Evolutionary conservation across 148 eudicot species (phyloP).

Genomic region (Silene uniflora): DNA sequence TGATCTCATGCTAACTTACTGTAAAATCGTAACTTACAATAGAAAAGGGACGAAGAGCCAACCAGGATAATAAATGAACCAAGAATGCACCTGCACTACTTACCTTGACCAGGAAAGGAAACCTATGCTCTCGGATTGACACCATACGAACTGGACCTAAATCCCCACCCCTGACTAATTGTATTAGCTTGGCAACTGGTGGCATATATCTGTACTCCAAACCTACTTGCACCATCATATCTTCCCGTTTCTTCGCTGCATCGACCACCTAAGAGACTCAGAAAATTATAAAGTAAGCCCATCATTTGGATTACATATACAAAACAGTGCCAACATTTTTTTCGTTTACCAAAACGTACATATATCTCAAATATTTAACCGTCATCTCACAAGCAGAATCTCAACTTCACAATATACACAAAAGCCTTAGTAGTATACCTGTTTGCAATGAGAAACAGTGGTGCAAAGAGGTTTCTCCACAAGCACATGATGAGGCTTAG

Average conservation of each 20-base stretch:
- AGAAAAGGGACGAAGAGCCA: conserved; percentile 14
- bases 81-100: not conserved
- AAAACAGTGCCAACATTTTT: not conserved
- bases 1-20: too few species aligned
- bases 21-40: not conserved
- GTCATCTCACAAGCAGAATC: too few species aligned
- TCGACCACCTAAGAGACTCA: conserved; percentile 50
- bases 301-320: not conserved
- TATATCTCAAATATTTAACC: not conserved
- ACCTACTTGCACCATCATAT: conserved; percentile 90
- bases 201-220: conserved; percentile 99
- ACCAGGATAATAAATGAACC: not conserved
- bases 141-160: conserved; percentile 89
- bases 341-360: not conserved
- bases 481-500: conserved; percentile 79
- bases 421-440: conserved; percentile 32
- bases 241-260: conserved; percentile 80
- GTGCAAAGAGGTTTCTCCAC: conserved; percentile 99
- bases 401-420: too few species aligned
- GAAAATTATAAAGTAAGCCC: not conserved
- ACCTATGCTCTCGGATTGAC: conserved; percentile 89
- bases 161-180: conserved; percentile 56
- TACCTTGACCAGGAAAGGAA: conserved; percentile 96
- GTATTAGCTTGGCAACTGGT: conserved; percentile 88
- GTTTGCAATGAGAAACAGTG: conserved; percentile 70